Percentiles rank a stretch among this genome's conserved stretches.
These are phyloP conservation scores for Pulchroboletus neoregius DNA, from an alignment of 1,284 basidiomycete genomes.

Conservation along the genomic window DNA sequence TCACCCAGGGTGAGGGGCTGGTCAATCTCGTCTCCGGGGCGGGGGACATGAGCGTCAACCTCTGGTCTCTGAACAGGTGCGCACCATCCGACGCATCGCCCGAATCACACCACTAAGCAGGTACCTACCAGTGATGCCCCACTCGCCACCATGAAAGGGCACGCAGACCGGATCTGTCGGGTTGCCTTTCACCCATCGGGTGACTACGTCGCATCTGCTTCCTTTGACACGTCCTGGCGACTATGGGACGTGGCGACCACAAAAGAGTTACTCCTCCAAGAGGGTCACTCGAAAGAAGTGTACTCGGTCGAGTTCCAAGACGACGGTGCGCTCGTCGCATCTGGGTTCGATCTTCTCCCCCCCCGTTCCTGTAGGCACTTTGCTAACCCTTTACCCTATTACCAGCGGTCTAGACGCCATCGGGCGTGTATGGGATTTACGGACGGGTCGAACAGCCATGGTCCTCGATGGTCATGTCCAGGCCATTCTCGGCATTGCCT, in stretches of 20 bases:
- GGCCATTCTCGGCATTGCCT: slow-evolving; percentile 87
- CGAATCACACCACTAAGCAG: slow-evolving; percentile 50
- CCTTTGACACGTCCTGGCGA: slow-evolving; percentile 98
- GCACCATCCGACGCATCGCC: slow-evolving; percentile 16
- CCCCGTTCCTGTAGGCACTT: neutral
- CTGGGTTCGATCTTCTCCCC: slow-evolving; percentile 55
- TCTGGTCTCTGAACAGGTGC: slow-evolving; percentile 88
- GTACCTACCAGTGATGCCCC: slow-evolving; percentile 43
- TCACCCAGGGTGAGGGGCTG: slow-evolving; percentile 62
- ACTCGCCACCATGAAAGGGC: slow-evolving; percentile 80
- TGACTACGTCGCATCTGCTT: slow-evolving; percentile 87
- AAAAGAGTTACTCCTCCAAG: slow-evolving; percentile 85
- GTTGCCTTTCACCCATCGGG: slow-evolving; percentile 97
- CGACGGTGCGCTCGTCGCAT: slow-evolving; percentile 90
- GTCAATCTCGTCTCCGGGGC: slow-evolving; percentile 92
- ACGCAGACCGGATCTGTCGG: slow-evolving; percentile 86
- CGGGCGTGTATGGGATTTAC: slow-evolving; percentile 94
- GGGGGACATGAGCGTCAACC: slow-evolving; percentile 79
- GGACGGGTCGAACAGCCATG: slow-evolving; percentile 96
- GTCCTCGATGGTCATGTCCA: slow-evolving; percentile 97
- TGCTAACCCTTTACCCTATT: slow-evolving; percentile 11
- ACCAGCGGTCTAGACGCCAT: slow-evolving; percentile 91
- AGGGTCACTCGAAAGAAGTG: slow-evolving; percentile 97
- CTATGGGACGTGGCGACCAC: slow-evolving; percentile 88
- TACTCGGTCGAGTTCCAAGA: slow-evolving; percentile 94